Evolutionary conservation across 192 early-diverging fungal genomes (phyloP), one percentile per base, ranked within the genome.

Genomic region (Coemansia sp.): DNA sequence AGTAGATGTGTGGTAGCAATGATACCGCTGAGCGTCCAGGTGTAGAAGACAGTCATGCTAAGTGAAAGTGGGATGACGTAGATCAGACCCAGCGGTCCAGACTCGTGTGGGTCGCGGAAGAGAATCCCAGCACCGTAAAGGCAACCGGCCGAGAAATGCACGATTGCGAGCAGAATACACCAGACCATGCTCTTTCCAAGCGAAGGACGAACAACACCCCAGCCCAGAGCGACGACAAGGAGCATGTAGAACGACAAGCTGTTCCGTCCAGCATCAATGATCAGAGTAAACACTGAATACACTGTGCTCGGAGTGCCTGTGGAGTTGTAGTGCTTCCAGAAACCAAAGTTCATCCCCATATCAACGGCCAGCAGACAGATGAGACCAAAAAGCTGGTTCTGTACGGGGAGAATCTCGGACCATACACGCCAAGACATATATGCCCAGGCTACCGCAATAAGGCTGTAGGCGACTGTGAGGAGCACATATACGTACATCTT

Each of bases 201-300:
- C 17, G 90, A 88, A 7, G 94, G 94, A 35, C 85, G 86, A 18
- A 98, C 92, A 17, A 98, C 94, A 36, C 96, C 93, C 67, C 94
- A 98, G 20, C 96, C 96, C 57, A 98, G 85, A 5, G 89, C 84
- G 7, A 96, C 93, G 38, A 98, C 90, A 35, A 98, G 77, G 1
- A 98, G 79, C 86, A 98, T 93, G 54, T 97, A 97, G 60, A 98
- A 90, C 2, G 96, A 95, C 34, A 97, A 66, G 48, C 88, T 90
- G 67, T 92, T 95, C 50, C 96, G 76, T 8, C 85, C 93, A 6
- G 94, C 86, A 62, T 92, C 93, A 15, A 97, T 63, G 38, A 93
- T 53, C 5, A 89, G 85, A 7, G 88, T 87, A 3, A 91, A 43
- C 3, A 86, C 81, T 9, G 93, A 72, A 44, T 93, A 79, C 17